Evolutionary conservation across 495 filamentous ascomycete species (phyloP), one percentile per base, ranked within the genome.

Genomic region (Tuber magnatum): DNA sequence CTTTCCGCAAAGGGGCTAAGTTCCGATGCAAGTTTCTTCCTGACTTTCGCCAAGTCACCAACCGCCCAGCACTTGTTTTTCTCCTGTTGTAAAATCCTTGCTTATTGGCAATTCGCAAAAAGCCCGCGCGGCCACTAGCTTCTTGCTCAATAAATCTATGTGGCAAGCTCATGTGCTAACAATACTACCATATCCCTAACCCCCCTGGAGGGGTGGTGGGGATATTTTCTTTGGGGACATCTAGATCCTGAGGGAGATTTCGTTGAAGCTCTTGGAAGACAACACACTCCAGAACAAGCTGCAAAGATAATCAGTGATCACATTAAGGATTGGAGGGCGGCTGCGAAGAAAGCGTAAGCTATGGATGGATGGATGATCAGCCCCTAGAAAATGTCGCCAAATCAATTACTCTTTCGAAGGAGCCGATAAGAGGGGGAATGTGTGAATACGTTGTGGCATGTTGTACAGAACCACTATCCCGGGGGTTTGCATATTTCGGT

Each of bases 241-340:
- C n/a, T 14, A 91, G 94, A 97, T 84, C 95, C 95, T 68, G 96
- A 99, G 76, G 94, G 94, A 22, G 96, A 98, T 84, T 99, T 99
- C 83, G 94, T 99, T 39, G 95, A 99, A 86, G 96, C 93, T 39
- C 91, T 99, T 78, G 95, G 95, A 48, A 87, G 96, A 75, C 94
- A 98, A 84, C 93, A 97, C 86, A 94, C 91, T 40, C 92, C 94
- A 22, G 92, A 96, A 77, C 87, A 91, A 78, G 96, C 91, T 22
- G 92, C 94, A 68, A 91, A 89, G 84, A 86, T 97, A 69, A 97
- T 98, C 74, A 81, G 90, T 75, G 89, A 91, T 75, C 95, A 99
- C 85, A 90, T 99, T 84, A 90, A 90, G 75, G 95, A 99, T 84
- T 98, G 94, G 94, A 90, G 88, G 84, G 86, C 89, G 56, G 68